phyloP scores from a whole-genome alignment of 2,329 filamentous ascomycete genomes.

The Botrytis elliptica region DNA sequence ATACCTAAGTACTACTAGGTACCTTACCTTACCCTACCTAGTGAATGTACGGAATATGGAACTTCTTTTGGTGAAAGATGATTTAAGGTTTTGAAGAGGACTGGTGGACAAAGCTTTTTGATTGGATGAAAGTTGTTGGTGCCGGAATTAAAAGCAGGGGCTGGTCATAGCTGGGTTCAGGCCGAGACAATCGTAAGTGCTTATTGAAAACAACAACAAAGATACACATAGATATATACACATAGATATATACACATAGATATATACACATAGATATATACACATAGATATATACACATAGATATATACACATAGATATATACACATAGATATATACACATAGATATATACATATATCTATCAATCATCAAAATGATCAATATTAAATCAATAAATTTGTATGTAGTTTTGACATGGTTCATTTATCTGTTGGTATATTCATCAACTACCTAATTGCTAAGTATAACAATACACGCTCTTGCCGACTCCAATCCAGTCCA shows the following conservation, averaged over 20 bases:
- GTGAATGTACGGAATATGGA: not conserved
- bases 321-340: not conserved
- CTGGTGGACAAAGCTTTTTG: slow-evolving; percentile 6
- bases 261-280: not conserved
- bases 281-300: not conserved
- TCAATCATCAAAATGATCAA: not conserved
- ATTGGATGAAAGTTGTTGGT: not conserved
- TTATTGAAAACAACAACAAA: not conserved
- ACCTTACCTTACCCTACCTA: not conserved
- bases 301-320: not conserved
- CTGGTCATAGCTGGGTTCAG: not conserved
- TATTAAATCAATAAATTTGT: not conserved
- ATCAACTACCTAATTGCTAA: not conserved
- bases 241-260: not conserved
- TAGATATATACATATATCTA: not conserved
- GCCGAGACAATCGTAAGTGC: not conserved
- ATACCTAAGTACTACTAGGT: not conserved
- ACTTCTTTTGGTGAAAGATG: not conserved
- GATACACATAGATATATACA: not conserved
- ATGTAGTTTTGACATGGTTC: not conserved
- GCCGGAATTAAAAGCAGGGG: not conserved
- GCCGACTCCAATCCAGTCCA: not conserved
- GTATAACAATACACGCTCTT: not conserved
- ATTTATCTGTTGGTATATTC: not conserved
- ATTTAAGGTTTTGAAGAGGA: slow-evolving; percentile 8